Percentiles rank a stretch among this genome's conserved stretches.
These are phyloP conservation scores for Sicyos edulis DNA, from an alignment of 306 rosid genomes.

Conservation along the genomic window DNA sequence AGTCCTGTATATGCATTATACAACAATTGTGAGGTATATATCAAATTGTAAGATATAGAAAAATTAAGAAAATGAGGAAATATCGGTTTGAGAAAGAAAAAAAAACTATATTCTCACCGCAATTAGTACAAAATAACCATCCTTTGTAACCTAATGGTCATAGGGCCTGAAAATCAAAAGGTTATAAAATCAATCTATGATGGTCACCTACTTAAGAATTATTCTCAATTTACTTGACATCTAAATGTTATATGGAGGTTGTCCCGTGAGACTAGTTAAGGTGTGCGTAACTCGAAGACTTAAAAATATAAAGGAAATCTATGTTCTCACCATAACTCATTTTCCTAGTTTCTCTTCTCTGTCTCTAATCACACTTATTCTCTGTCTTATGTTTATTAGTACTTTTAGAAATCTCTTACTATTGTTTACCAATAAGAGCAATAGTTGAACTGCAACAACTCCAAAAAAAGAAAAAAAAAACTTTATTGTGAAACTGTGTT, in stretches of 20 bases:
- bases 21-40: constrained; percentile 2
- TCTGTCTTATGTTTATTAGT: neutral
- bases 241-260: too few relatives aligned
- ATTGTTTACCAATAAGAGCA: too few relatives aligned
- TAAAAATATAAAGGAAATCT: too few relatives aligned
- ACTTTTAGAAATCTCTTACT: neutral
- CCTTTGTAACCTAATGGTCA: too few relatives aligned
- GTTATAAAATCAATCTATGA: too few relatives aligned
- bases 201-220: too few relatives aligned
- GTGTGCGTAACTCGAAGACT: too few relatives aligned
- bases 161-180: too few relatives aligned
- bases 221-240: too few relatives aligned
- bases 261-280: too few relatives aligned
- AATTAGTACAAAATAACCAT: neutral
- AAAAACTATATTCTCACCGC: neutral
- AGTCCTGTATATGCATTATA: neutral
- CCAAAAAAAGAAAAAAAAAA: too few relatives aligned
- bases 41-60: neutral
- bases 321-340: neutral
- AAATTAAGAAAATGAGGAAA: neutral
- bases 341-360: neutral
- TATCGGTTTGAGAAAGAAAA: neutral
- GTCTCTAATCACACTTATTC: neutral
- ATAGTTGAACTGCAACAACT: too few relatives aligned
- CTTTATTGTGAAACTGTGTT: neutral